Evolutionary conservation across 352 stramenopile genomes (phyloP).

Genomic region (Thraustochytrium striatum): DNA sequence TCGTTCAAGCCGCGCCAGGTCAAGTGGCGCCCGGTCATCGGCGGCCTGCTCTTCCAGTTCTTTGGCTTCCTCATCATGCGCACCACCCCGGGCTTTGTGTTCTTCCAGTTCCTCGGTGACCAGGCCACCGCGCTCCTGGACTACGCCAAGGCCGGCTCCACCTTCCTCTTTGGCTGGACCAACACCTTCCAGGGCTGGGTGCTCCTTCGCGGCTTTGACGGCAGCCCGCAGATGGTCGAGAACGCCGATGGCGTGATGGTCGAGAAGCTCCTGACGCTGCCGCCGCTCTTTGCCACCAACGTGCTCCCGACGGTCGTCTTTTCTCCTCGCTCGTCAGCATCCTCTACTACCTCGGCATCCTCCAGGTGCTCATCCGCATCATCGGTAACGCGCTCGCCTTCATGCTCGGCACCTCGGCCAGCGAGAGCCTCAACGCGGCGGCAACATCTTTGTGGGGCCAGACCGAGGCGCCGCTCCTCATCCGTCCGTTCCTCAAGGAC

Average conservation of each 20-base stretch:
- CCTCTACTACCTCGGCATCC: not conserved
- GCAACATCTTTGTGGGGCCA: not conserved
- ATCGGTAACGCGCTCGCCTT: not conserved
- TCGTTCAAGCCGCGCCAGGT: not conserved
- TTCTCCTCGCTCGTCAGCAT: not conserved
- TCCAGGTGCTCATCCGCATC: not conserved
- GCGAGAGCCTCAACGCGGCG: not conserved
- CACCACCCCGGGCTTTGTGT: not conserved
- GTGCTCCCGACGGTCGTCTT: constrained; percentile 13
- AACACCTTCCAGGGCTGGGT: no score
- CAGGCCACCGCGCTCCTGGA: not conserved
- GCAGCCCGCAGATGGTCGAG: no score
- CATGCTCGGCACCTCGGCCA: not conserved
- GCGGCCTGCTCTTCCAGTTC: constrained; percentile 3
- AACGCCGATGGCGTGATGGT: no score
- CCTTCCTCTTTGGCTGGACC: constrained; percentile 17
- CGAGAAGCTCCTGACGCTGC: no score
- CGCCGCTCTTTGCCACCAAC: not conserved
- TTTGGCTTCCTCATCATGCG: constrained; percentile 7
- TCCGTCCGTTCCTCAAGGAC: not conserved
- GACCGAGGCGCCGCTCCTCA: constrained; percentile 1
- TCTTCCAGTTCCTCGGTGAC: constrained; percentile 10
- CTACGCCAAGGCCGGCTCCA: not conserved
- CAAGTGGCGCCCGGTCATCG: constrained; percentile 8
- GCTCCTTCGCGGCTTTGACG: no score